phyloP scores from a whole-genome alignment of 2,329 filamentous ascomycete species.

The Arthroderma sp. region DNA sequence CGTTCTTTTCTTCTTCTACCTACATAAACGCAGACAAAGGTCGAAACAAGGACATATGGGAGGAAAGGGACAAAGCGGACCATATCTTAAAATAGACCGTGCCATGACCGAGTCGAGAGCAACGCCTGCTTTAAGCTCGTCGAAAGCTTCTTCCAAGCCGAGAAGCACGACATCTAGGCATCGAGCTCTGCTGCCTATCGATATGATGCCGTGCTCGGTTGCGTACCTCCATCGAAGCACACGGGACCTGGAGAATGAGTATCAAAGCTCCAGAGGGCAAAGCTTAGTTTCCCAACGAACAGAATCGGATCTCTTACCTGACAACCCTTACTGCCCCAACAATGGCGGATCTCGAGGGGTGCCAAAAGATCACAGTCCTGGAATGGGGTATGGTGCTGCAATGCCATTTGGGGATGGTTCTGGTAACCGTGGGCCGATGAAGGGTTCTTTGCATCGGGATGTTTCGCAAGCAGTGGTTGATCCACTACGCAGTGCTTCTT shows the following conservation, averaged over 20 bases:
- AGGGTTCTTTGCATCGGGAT: not conserved
- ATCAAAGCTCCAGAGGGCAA: not conserved
- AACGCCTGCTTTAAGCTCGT: not conserved
- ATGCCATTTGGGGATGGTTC: slow-evolving; percentile 10
- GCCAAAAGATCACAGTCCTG: not conserved
- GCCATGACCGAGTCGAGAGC: not conserved
- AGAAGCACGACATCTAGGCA: not conserved
- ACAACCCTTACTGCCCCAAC: slow-evolving; percentile 12
- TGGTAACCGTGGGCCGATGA: slow-evolving; percentile 13
- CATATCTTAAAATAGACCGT: not conserved
- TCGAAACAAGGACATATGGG: not conserved
- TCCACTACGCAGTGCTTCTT: not conserved
- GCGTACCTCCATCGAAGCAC: not conserved
- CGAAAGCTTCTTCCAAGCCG: not conserved
- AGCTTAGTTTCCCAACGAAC: slow-evolving; percentile 20
- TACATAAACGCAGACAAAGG: not conserved
- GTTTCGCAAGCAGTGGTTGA: not conserved
- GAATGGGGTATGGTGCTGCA: slow-evolving; percentile 8
- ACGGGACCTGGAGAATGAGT: not conserved
- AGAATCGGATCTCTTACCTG: not conserved
- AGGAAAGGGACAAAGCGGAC: not conserved
- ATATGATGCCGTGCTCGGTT: not conserved
- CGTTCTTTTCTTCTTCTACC: slow-evolving; percentile 19
- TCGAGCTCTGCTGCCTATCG: not conserved
- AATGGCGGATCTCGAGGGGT: slow-evolving; percentile 8